Conservation (phyloP, 495 filamentous ascomycete genomes). For the Cryomyces antarcticus region DNA sequence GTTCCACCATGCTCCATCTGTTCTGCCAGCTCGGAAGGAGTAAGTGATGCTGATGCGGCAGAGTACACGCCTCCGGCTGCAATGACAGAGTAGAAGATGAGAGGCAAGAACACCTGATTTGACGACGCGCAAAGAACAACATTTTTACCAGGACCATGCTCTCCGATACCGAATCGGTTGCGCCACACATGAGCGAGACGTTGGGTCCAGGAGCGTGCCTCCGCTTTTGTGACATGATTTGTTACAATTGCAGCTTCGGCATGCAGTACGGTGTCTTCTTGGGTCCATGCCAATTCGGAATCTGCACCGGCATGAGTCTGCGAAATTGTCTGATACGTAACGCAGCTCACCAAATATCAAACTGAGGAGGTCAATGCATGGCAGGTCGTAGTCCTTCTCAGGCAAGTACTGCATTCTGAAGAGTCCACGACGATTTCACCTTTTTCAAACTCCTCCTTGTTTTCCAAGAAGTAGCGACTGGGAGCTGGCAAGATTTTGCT, state of each 20-base stretch:
- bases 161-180: slow-evolving; percentile 26
- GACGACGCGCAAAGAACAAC: slow-evolving; percentile 29
- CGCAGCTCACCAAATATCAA: slow-evolving; percentile 11
- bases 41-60: slow-evolving; percentile 22
- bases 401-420: too few relatives aligned
- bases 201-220: slow-evolving; percentile 22
- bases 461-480: too few relatives aligned
- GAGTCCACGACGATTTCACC: too few relatives aligned
- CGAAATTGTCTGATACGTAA: not conserved
- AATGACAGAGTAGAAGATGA: slow-evolving; percentile 27
- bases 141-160: slow-evolving; percentile 26
- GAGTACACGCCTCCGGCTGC: slow-evolving; percentile 31
- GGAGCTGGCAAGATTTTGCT: too few relatives aligned
- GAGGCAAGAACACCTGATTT: slow-evolving; percentile 26
- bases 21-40: slow-evolving; percentile 21
- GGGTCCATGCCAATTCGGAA: slow-evolving; percentile 8
- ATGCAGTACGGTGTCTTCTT: slow-evolving; percentile 21
- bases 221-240: slow-evolving; percentile 26
- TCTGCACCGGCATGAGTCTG: slow-evolving; percentile 2
- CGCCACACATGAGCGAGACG: slow-evolving; percentile 27
- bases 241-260: slow-evolving; percentile 27
- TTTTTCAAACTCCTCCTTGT: too few relatives aligned
- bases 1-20: slow-evolving; percentile 24
- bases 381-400: too few relatives aligned
- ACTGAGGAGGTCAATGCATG: slow-evolving; percentile 10